Evolutionary conservation across 1,139 yeast genomes (phyloP).

Genomic region (Geotrichum fermentans): DNA sequence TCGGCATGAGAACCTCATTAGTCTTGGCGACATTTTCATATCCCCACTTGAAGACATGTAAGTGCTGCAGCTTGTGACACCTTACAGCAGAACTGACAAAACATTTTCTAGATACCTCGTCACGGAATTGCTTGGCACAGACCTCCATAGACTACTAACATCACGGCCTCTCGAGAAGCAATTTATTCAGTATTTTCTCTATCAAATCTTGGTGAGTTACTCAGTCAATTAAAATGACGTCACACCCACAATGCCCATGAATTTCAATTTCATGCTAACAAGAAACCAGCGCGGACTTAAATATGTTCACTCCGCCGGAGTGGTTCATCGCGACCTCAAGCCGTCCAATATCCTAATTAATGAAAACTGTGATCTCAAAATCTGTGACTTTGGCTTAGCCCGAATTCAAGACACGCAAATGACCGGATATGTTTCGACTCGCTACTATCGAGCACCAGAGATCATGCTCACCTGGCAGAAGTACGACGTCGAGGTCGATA

Average conservation of each 20-base stretch:
- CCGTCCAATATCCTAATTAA: slow-evolving; percentile 90
- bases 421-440: slow-evolving; percentile 96
- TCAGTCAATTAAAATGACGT: background rate
- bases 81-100: too few species aligned
- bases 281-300: slow-evolving; percentile 62
- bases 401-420: slow-evolving; percentile 97
- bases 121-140: slow-evolving; percentile 95
- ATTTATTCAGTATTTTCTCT: slow-evolving; percentile 91
- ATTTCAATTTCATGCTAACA: slow-evolving; percentile 3
- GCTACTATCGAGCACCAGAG: slow-evolving; percentile 98
- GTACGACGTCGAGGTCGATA: slow-evolving; percentile 96
- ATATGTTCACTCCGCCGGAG: slow-evolving; percentile 95
- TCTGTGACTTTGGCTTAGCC: slow-evolving; percentile 95
- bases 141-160: slow-evolving; percentile 81
- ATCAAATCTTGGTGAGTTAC: slow-evolving; percentile 64
- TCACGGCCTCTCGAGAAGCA: slow-evolving; percentile 93
- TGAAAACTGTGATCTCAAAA: slow-evolving; percentile 92
- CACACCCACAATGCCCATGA: background rate
- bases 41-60: slow-evolving; percentile 88
- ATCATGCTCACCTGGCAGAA: slow-evolving; percentile 99
- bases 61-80: too few species aligned
- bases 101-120: slow-evolving; percentile 72
- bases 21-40: slow-evolving; percentile 87
- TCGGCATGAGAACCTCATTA: slow-evolving; percentile 89
- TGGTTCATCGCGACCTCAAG: slow-evolving; percentile 89